Base-by-base conservation (phyloP, 352 stramenopile species). In the Globisporangium polare region DNA sequence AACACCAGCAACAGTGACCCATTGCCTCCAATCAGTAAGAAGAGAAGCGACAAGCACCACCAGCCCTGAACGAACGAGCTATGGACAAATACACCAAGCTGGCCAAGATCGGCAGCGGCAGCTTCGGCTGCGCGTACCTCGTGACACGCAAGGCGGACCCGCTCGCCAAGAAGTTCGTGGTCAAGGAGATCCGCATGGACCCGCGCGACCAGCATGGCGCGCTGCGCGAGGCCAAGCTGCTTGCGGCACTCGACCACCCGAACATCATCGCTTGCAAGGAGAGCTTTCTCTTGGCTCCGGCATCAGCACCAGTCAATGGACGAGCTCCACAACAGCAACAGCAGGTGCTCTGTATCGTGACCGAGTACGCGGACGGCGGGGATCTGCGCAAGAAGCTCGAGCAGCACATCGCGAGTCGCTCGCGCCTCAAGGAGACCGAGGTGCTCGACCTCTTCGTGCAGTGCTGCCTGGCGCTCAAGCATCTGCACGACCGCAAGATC, bases 231-330 rank as follows among this genome's bases (percentile, higher is more conserved):
- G 85, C 83, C 52, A 72, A 80, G 29, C 66, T 96, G 5, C 67
- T 95, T 29, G 72, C 72, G 8, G 79, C 81, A 8, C 51, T 96
- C 39, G 75, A 89, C 53, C 88, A 96, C 60, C 86, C 86, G 2
- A 92, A 96, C 69, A 90, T 96, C 56, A 88, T 96, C 41, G 62
- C 70, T 0, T 92, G 83, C 60, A 83, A 86, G 56, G 86, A 93
- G 64, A 90, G 79, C 63, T 95, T 95, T 52, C 17, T 89, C 29
- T 31, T 85, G 0, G 56, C 70, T 2, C 54, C 68, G 22, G 15
- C 53, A 9, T 9, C 55, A 10, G 52, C 22, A 18, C 43, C 3
- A 39, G 45, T 27, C 4, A 67, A 24, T 60, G 52, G 17, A 58
- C 37, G 3, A 27, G 47, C 22, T 27, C 39, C 61, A 15, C 46